Evolutionary conservation across 371 early-diverging fungal genomes (phyloP).

Genomic region (Mortierella polycephala): DNA sequence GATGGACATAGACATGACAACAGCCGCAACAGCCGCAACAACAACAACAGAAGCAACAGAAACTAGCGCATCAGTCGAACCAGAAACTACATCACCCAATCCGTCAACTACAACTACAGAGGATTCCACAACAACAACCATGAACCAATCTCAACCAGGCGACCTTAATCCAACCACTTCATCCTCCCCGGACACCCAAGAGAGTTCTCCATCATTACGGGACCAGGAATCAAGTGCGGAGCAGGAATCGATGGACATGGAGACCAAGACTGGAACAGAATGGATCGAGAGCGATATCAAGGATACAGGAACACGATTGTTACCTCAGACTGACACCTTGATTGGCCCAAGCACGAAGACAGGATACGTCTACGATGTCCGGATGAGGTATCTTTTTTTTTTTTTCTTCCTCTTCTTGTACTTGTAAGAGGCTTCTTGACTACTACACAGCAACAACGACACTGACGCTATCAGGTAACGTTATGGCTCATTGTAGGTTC

Average conservation of each 20-base stretch:
- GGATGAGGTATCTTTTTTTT: constrained; percentile 62
- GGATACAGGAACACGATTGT: background rate
- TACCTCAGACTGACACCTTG: constrained; percentile 35
- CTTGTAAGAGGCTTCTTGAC: background rate
- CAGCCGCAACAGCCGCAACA: background rate
- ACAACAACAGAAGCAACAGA: background rate
- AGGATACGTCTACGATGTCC: constrained; percentile 74
- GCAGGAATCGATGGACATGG: too few relatives aligned
- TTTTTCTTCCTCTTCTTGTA: background rate
- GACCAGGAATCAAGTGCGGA: background rate
- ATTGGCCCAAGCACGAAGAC: constrained; percentile 54
- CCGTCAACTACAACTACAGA: too few relatives aligned
- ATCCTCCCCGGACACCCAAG: too few relatives aligned
- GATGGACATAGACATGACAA: constrained; percentile 16
- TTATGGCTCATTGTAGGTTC: constrained; percentile 24
- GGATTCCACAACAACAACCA: too few relatives aligned
- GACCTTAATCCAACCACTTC: too few relatives aligned
- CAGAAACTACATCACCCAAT: constrained; percentile 1
- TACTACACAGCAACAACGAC: background rate
- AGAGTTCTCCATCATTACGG: too few relatives aligned
- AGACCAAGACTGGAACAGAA: background rate
- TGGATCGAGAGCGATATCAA: constrained; percentile 12
- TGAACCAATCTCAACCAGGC: too few relatives aligned
- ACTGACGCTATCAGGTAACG: too few relatives aligned
- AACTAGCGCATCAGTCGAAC: background rate